Evolutionary conservation across 1,139 yeast genomes (phyloP).

Genomic region (Groenewaldozyma sp.): DNA sequence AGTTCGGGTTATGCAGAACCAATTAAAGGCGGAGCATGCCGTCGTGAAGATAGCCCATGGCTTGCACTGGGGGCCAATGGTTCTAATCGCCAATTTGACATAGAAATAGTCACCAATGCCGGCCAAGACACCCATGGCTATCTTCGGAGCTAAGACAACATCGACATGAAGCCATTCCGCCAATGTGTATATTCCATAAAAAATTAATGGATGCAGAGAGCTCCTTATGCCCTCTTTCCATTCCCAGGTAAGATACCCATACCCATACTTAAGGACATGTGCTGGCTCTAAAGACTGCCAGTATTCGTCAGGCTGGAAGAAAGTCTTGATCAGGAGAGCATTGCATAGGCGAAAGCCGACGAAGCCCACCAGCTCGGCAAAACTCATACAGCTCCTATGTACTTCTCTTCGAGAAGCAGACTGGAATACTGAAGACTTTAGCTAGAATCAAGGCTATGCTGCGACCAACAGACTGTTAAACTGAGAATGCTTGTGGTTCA

Average conservation of each 20-base stretch:
- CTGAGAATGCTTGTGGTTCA: no score
- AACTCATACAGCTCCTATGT: no score
- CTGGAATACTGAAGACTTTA: no score
- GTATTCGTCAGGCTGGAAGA: slow-evolving; percentile 93
- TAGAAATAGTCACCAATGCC: slow-evolving; percentile 60
- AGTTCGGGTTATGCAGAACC: slow-evolving; percentile 72
- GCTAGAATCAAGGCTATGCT: no score
- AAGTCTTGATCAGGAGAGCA: slow-evolving; percentile 56
- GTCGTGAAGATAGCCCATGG: slow-evolving; percentile 43
- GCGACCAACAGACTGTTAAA: no score
- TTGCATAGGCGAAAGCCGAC: slow-evolving; percentile 46
- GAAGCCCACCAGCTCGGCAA: slow-evolving; percentile 10
- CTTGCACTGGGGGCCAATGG: slow-evolving; percentile 28
- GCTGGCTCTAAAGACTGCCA: slow-evolving; percentile 95
- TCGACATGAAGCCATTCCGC: slow-evolving; percentile 17
- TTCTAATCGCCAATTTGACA: slow-evolving; percentile 37
- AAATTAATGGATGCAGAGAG: slow-evolving; percentile 68
- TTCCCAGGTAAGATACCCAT: slow-evolving; percentile 91
- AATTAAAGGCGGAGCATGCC: slow-evolving; percentile 68
- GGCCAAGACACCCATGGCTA: slow-evolving; percentile 62
- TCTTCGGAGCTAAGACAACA: slow-evolving; percentile 44
- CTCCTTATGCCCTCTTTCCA: slow-evolving; percentile 74
- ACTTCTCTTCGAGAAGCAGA: no score
- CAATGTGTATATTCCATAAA: slow-evolving; percentile 37
- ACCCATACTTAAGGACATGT: slow-evolving; percentile 60